Evolutionary conservation across 495 filamentous ascomycete genomes (phyloP), one percentile per base, ranked within the genome.

Genomic region (Zalerion maritima): DNA sequence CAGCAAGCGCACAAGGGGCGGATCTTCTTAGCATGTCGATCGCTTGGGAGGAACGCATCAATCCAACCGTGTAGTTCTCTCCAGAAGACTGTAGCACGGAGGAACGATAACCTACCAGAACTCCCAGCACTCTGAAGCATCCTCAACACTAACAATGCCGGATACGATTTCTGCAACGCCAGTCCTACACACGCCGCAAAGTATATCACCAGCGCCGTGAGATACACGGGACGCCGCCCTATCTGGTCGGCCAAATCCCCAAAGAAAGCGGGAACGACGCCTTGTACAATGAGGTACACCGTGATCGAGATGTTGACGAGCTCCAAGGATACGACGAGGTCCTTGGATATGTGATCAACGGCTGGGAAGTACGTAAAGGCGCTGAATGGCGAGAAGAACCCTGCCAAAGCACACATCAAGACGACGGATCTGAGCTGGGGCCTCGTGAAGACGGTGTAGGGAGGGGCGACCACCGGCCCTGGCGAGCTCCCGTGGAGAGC

Each of bases 301-400:
- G 73, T 78, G 22, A 79, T 43, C 1, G 72, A 76, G 23, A 83
- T 50, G 42, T 81, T 81, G 50, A 81, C 71, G 27, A 73, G 52
- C 1, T 54, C 56, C n/a, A 63, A 40, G 1, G 71, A 67, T 2
- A 79, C 67, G 6, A 62, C 40, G 5, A 80, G 57, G 27, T 73
- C 62, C 0, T 36, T 21, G 0, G 73, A 54, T 11, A 81, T 38
- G 5, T 64, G 47, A 14, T 66, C 69, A 31, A 87, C 55, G 2
- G 75, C 73, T 3, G 79, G 80, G 35, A 84, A 83, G 48, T 89
- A 89, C 23, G 84, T 81, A 41, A 79, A 81, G 12, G 75, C 75
- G 0, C 75, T 80, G 28, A 83, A 61, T 2, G 78, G 78, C 0
- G 77, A 82, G 45, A 81, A 69, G 40, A 81, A 76, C 21, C 69